These are phyloP conservation scores for Pythium oligandrum DNA, from an alignment of 352 stramenopile species.

Conservation along the genomic window DNA sequence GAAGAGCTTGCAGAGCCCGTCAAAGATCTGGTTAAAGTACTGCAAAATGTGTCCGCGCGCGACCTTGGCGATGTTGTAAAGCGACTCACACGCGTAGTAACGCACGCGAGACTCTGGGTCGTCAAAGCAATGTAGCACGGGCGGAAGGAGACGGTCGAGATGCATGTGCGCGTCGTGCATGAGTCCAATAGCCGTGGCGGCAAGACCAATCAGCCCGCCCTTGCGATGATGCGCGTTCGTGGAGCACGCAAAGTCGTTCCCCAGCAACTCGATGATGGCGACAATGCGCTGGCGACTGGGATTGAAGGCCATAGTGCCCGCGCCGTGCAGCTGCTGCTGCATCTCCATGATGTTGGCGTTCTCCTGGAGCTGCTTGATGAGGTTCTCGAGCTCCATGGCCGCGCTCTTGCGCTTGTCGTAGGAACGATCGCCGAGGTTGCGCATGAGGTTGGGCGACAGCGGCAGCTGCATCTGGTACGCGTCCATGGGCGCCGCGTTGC, in stretches of 20 bases:
- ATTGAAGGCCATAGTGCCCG: slow-evolving; percentile 1
- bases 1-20: slow-evolving; percentile 95
- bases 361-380: slow-evolving; percentile 97
- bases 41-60: slow-evolving; percentile 91
- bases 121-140: slow-evolving; percentile 99
- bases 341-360: slow-evolving; percentile 79
- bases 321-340: slow-evolving; percentile 49
- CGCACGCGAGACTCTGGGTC: slow-evolving; percentile 96
- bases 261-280: slow-evolving; percentile 95
- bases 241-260: slow-evolving; percentile 97
- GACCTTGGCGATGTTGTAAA: slow-evolving; percentile 99
- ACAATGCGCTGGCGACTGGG: slow-evolving; percentile 80
- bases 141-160: slow-evolving; percentile 93
- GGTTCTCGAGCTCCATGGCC: slow-evolving; percentile 97
- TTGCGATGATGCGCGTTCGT: slow-evolving; percentile 99
- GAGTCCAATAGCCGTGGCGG: slow-evolving; percentile 96
- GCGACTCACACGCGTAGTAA: slow-evolving; percentile 99
- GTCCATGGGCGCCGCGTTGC: too few relatives aligned
- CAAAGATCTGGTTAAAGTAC: slow-evolving; percentile 99
- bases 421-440: slow-evolving; percentile 94
- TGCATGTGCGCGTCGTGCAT: slow-evolving; percentile 91
- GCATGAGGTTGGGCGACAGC: slow-evolving; percentile 72
- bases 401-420: slow-evolving; percentile 99
- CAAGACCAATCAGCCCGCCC: slow-evolving; percentile 97
- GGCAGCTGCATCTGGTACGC: slow-evolving; percentile 47